Conservation (phyloP, 345 rosid species). For the Salix udensis region DNA sequence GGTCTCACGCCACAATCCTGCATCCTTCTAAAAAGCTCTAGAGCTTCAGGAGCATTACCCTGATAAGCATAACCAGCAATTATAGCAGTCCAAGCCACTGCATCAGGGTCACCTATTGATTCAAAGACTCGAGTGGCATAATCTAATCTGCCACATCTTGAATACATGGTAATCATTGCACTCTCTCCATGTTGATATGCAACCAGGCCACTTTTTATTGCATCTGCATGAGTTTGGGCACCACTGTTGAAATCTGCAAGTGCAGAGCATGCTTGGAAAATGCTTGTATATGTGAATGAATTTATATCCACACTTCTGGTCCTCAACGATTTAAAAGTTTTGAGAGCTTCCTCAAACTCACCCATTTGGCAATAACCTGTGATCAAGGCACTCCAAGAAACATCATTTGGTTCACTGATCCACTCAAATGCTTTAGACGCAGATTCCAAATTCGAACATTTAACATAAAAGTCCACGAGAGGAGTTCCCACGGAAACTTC, state of each 20-base stretch:
- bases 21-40: constrained; percentile 55
- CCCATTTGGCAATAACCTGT: constrained; percentile 61
- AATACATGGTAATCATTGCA: constrained; percentile 64
- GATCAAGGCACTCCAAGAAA: constrained; percentile 65
- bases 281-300: constrained; percentile 59
- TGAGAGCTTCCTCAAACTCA: constrained; percentile 46
- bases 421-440: constrained; percentile 50
- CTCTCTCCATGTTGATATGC: constrained; percentile 57
- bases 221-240: constrained; percentile 74
- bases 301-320: constrained; percentile 37
- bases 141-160: constrained; percentile 63
- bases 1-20: constrained; percentile 42
- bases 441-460: constrained; percentile 49
- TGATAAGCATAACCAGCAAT: constrained; percentile 67
- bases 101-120: constrained; percentile 53
- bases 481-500: constrained; percentile 76
- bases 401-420: constrained; percentile 63
- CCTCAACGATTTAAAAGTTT: constrained; percentile 50
- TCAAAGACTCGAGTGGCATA: constrained; percentile 53
- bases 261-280: constrained; percentile 67
- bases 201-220: constrained; percentile 54
- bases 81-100: constrained; percentile 74
- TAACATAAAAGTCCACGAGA: constrained; percentile 60
- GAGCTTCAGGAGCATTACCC: constrained; percentile 63
- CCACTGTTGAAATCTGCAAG: constrained; percentile 58